A percentile compares a stretch with the other conserved stretches of the same genome.
Conservation (phyloP, 768 basidiomycete genomes). For the Suillus fuscotomentosus region DNA sequence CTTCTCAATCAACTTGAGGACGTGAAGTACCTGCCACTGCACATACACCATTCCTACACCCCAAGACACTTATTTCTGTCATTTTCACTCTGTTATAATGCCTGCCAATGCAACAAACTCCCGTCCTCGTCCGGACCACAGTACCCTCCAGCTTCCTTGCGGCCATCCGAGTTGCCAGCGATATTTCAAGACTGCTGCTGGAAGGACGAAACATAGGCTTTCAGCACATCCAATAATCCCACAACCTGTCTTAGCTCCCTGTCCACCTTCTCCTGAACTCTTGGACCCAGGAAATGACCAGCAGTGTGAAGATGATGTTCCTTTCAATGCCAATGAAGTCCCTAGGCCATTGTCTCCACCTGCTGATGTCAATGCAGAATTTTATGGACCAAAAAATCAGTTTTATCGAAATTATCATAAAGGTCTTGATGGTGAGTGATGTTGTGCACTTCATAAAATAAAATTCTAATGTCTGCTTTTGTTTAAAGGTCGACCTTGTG, state of each 20-base stretch:
- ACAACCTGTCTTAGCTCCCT: too few species aligned
- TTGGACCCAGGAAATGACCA: too few species aligned
- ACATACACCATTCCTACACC: not conserved
- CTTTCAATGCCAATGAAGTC: too few species aligned
- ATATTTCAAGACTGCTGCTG: too few species aligned
- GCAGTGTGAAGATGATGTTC: too few species aligned
- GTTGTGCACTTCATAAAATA: not conserved
- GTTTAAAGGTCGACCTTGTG: slow-evolving; percentile 7
- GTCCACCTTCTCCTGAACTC: too few species aligned
- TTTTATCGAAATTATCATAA: slow-evolving; percentile 5
- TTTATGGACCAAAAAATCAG: not conserved
- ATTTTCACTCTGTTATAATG: not conserved
- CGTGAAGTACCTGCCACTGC: not conserved
- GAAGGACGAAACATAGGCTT: too few species aligned
- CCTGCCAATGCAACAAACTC: too few species aligned
- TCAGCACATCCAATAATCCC: not conserved
- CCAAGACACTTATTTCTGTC: not conserved
- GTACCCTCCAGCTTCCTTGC: slow-evolving; percentile 1
- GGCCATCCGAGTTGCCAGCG: too few species aligned
- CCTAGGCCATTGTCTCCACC: not conserved
- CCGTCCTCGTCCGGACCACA: not conserved
- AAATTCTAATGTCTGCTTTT: not conserved
- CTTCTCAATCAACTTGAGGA: not conserved
- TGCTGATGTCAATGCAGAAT: not conserved
- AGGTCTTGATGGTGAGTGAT: not conserved